Evolutionary conservation across 2,329 filamentous ascomycete genomes (phyloP), one percentile per base, ranked within the genome.

Genomic region (Verticillium nonalfalfae): DNA sequence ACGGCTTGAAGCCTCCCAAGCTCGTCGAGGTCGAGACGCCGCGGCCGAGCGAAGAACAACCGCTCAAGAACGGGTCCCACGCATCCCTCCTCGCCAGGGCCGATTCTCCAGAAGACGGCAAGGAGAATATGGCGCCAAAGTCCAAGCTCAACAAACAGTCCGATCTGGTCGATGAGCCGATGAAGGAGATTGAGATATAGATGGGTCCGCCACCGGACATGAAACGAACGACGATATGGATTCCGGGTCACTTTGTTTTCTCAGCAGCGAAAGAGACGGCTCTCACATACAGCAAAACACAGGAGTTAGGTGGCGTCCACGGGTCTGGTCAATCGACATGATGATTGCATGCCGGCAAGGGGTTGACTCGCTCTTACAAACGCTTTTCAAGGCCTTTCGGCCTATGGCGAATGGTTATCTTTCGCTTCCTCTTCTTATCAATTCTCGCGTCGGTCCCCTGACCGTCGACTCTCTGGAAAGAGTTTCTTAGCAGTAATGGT

Each of bases 121-220:
- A 76, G 61, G 73, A 73, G 66, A 72, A 69, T 56, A 63, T 65
- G 63, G 61, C 68, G 15, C 70, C 72, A 15, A 54, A 69, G 9
- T 64, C 67, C 39, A 79, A 77, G 64, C 64, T 69, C 39, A 80
- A 79, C 63, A 82, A 82, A 69, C 72, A 77, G 61, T 69, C 73
- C 7, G 74, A 75, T 60, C 73, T 76, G 45, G 66, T 74, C 11
- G 82, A 84, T 60, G 82, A 80, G 62, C 74, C 77, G 36, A 84
- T 86, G 83, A 86, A 85, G 76, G 84, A 82, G 63, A 86, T 86
- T 73, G 83, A 85, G 73, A 86, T 86, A 68, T 86, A 75, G 74
- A 61, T 69, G 65, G 63, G 60, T 61, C 64, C 58, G 65, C 60
- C 60, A 66, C 64, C 66, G 62, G 62, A 64, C 61, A 68, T 64